Evolutionary conservation across 2,329 filamentous ascomycete genomes (phyloP), one percentile per base, ranked within the genome.

Genomic region (Arthrobotrys sphaeroides): DNA sequence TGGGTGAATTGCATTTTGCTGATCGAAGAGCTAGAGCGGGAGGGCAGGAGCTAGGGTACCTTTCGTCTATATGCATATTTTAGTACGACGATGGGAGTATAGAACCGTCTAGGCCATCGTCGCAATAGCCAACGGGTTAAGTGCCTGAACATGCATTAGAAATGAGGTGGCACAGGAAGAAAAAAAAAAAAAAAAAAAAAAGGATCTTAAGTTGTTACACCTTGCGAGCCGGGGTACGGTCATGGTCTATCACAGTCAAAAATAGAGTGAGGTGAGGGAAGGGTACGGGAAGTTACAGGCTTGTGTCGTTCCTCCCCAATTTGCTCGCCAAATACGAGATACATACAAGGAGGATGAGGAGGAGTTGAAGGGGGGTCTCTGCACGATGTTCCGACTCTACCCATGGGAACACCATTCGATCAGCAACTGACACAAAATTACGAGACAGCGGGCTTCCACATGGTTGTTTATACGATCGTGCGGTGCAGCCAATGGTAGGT

Each of bases 361-460:
- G n/a, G n/a, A n/a, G n/a, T n/a, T n/a, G n/a, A 55, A 55, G 49
- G 28, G 16, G 13, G 10, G 3, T 24, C 16, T 24, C 31, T 55
- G 13, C 51, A 38, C 18, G 31, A 38, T 38, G 24, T 38, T 10
- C 31, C 5, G 18, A 38, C 13, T 22, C 31, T 38, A 36, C 28
- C 31, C 51, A 38, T 38, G 31, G n/a, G 51, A 38, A 55, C 9
- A 9, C 31, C 31, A 55, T 55, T 38, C 38, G 31, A 13, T 31
- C 31, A 55, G 31, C 16, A 24, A 55, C 31, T 55, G 31, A 24
- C 18, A 38, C 28, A 55, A 38, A 20, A 24, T 55, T 55, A 31
- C 31, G 12, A 55, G 51, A 55, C 51, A 55, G 33, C 45, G 53
- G 40, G 53, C 53, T 69, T 69, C 53, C 43, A 60, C 53, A 69